Conservation (phyloP, 768 basidiomycete species). For the Cyclocybe aegerita region DNA sequence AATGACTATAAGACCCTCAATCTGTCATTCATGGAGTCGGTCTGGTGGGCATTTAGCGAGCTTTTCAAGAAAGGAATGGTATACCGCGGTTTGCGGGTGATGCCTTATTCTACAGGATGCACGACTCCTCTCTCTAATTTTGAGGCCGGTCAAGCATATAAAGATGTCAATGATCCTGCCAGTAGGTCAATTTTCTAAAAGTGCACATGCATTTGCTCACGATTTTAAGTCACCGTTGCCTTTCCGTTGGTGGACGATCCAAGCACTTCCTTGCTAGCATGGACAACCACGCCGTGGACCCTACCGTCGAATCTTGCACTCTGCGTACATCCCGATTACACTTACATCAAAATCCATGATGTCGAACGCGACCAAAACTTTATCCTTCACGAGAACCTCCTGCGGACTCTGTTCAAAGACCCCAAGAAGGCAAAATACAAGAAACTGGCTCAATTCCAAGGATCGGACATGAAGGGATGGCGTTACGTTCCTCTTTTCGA, state of each 20-base stretch:
- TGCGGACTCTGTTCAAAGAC: conserved; percentile 91
- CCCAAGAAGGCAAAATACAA: conserved; percentile 96
- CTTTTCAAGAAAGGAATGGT: conserved; percentile 92
- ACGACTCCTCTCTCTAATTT: conserved; percentile 98
- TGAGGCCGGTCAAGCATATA: conserved; percentile 90
- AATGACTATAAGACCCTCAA: conserved; percentile 99
- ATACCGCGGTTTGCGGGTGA: conserved; percentile 90
- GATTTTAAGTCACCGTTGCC: conserved; percentile 74
- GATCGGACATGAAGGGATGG: conserved; percentile 95
- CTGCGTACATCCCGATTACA: conserved; percentile 95
- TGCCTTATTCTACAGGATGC: conserved; percentile 97
- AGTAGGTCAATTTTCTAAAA: conserved; percentile 40
- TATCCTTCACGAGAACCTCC: conserved; percentile 86
- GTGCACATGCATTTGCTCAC: neutral
- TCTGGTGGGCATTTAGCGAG: conserved; percentile 98
- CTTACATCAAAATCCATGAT: conserved; percentile 96
- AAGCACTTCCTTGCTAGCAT: conserved; percentile 84
- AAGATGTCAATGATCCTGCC: conserved; percentile 92
- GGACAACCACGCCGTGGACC: conserved; percentile 99
- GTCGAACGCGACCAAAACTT: conserved; percentile 83
- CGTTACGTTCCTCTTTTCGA: conserved; percentile 93
- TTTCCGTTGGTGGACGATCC: conserved; percentile 96
- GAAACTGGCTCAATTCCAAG: conserved; percentile 85
- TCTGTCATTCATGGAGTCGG: conserved; percentile 91
- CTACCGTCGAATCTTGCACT: conserved; percentile 93